These are phyloP conservation scores for Hemileccinum impolitum DNA, from an alignment of 768 basidiomycete species.

Conservation along the genomic window DNA sequence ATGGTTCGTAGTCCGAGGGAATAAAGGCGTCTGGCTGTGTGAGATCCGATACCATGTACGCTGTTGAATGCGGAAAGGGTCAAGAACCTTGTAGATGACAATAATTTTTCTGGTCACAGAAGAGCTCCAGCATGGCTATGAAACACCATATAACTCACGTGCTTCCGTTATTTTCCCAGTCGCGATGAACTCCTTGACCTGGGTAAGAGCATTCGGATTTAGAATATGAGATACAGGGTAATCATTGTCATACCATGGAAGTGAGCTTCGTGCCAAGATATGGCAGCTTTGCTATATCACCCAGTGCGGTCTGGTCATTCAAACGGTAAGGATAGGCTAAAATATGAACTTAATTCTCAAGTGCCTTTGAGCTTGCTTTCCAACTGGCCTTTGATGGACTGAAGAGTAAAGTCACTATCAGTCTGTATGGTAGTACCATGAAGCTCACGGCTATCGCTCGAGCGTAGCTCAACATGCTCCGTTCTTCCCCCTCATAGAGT, in stretches of 20 bases:
- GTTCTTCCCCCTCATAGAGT: conserved; percentile 61
- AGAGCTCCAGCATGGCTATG: background rate
- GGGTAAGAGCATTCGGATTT: background rate
- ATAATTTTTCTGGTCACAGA: conserved; percentile 41
- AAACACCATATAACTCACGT: conserved; percentile 30
- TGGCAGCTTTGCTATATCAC: conserved; percentile 43
- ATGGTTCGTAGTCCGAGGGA: conserved; percentile 63
- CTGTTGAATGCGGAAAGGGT: conserved; percentile 56
- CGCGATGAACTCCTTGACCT: conserved; percentile 65
- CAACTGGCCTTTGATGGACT: conserved; percentile 48
- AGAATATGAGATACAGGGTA: too few relatives aligned
- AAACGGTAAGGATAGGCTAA: conserved; percentile 51
- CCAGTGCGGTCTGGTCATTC: conserved; percentile 33
- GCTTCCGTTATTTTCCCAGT: conserved; percentile 58
- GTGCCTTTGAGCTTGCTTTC: background rate
- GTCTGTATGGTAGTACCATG: background rate
- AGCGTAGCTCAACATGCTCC: conserved; percentile 69
- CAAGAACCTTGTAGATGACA: conserved; percentile 49
- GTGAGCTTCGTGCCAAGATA: conserved; percentile 49
- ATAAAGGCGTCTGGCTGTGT: conserved; percentile 64
- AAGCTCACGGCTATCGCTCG: conserved; percentile 64
- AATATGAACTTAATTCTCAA: background rate
- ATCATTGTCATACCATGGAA: conserved; percentile 41
- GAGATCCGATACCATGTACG: conserved; percentile 72
- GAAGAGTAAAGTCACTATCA: conserved; percentile 1